A percentile compares a stretch with the other conserved stretches of the same genome.
Evolutionary conservation across 177 flowering plant genomes (phyloP).

Genomic region (Telopea speciosissima): DNA sequence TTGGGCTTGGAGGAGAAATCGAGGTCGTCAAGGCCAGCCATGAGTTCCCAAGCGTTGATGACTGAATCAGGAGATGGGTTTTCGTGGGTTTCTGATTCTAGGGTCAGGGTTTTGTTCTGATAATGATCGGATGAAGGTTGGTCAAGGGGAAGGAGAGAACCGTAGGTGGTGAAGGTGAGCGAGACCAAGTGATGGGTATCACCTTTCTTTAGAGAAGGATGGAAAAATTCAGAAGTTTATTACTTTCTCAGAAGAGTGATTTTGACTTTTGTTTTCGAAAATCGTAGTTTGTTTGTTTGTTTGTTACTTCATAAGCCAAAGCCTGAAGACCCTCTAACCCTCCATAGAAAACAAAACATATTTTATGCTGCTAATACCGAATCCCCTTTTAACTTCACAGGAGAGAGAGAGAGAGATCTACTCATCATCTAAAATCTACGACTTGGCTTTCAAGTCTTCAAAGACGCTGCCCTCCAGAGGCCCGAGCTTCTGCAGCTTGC

Average conservation of each 20-base stretch:
- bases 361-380: too few species aligned
- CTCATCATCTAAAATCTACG: too few species aligned
- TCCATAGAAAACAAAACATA: too few species aligned
- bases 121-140: constrained; percentile 9
- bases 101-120: not conserved
- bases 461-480: not conserved
- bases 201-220: constrained; percentile 58
- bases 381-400: too few species aligned
- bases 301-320: too few species aligned
- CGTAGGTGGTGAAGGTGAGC: constrained; percentile 77
- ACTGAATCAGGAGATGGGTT: constrained; percentile 53
- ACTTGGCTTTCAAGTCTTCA: not conserved
- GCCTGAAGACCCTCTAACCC: too few species aligned
- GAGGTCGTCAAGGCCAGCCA: constrained; percentile 71
- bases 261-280: too few species aligned
- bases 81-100: not conserved
- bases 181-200: constrained; percentile 75
- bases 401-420: too few species aligned
- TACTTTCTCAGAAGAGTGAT: too few species aligned
- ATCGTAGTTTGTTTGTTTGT: too few species aligned
- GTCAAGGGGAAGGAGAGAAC: constrained; percentile 48
- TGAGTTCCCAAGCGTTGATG: constrained; percentile 83
- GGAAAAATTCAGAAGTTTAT: too few species aligned
- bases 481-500: not conserved
- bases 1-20: constrained; percentile 15